Evolutionary conservation across 2,329 filamentous ascomycete species (phyloP), one percentile per base, ranked within the genome.

Genomic region (Venturia pyrina): DNA sequence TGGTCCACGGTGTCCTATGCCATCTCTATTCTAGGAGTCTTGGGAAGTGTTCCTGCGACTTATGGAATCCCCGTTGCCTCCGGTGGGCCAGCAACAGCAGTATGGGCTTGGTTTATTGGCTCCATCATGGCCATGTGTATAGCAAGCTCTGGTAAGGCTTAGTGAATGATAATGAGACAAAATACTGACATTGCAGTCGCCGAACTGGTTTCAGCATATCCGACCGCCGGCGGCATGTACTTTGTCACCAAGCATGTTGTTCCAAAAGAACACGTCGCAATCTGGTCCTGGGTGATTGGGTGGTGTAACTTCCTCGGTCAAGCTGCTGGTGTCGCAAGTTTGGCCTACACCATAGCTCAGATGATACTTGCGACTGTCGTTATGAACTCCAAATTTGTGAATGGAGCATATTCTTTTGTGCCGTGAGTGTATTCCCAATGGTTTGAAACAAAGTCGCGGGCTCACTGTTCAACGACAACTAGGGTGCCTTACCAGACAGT

Each of bases 1-100:
- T 87, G 84, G 84, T 87, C 85, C 4, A 87, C 85, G 2, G 78
- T 87, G 4, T 87, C 85, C 4, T 88, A 87, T 74, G 85, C 85
- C 34, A 86, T 88, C 67, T 87, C 85, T 13, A 86, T 88, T 68
- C 76, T 87, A 6, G 85, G 85, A 40, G 84, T 88, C 2, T 73
- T 88, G 1, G 85, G 85, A n/a, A 87, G 85, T 0, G 85, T 87
- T 0, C 85, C 85, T 37, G 85, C 85, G 24, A 87, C 85, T 1
- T 86, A 86, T 70, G 83, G 83, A 13, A 80, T 79, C 46, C 85
- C 85, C 1, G 77, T 88, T 68, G 77, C 76, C 40, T 79, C 83
- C 34, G 85, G 86, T 40, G 86, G 86, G 0, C 85, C 86, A 62
- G 84, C 84, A 32, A 85, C 85, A 6, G 84, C 84, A 56, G 83